These are phyloP conservation scores for Hapsidospora chrysogenum DNA, from an alignment of 495 filamentous ascomycete genomes.

Conservation along the genomic window DNA sequence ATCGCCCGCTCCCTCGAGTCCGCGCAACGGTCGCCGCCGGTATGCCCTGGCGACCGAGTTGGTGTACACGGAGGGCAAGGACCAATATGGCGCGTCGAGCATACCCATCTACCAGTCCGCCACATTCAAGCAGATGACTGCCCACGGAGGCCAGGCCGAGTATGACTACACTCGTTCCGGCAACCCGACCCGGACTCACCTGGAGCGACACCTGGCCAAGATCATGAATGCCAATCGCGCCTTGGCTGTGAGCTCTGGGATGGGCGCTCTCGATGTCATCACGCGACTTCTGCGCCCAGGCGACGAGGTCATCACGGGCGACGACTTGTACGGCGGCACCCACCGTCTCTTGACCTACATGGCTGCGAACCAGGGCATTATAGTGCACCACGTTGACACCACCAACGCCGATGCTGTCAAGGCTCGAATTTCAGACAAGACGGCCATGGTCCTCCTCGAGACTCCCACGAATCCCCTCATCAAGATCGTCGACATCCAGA, in stretches of 20 bases:
- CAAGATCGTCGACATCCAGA: slow-evolving; percentile 85
- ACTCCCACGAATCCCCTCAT: slow-evolving; percentile 95
- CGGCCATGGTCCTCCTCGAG: slow-evolving; percentile 90
- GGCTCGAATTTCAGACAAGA: slow-evolving; percentile 56
- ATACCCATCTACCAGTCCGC: slow-evolving; percentile 97
- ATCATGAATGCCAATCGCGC: slow-evolving; percentile 91
- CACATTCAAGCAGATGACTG: slow-evolving; percentile 88
- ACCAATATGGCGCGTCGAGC: slow-evolving; percentile 90
- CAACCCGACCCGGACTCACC: slow-evolving; percentile 88
- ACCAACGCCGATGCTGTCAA: slow-evolving; percentile 53
- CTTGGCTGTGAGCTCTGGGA: slow-evolving; percentile 85
- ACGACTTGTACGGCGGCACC: slow-evolving; percentile 92
- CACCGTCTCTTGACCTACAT: slow-evolving; percentile 89
- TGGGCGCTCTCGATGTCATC: slow-evolving; percentile 94
- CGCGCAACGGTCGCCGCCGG: slow-evolving; percentile 55
- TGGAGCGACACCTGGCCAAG: slow-evolving; percentile 94
- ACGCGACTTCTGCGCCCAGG: slow-evolving; percentile 84
- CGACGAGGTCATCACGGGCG: slow-evolving; percentile 92
- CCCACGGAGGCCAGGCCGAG: slow-evolving; percentile 54
- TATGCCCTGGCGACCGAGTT: slow-evolving; percentile 93
- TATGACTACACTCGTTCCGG: slow-evolving; percentile 98
- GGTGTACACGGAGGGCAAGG: slow-evolving; percentile 85
- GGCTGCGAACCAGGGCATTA: slow-evolving; percentile 67
- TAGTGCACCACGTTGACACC: slow-evolving; percentile 93
- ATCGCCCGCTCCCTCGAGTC: slow-evolving; percentile 86